phyloP scores from a whole-genome alignment of 2,329 filamentous ascomycete species.

The Thielaviopsis punctulata region DNA sequence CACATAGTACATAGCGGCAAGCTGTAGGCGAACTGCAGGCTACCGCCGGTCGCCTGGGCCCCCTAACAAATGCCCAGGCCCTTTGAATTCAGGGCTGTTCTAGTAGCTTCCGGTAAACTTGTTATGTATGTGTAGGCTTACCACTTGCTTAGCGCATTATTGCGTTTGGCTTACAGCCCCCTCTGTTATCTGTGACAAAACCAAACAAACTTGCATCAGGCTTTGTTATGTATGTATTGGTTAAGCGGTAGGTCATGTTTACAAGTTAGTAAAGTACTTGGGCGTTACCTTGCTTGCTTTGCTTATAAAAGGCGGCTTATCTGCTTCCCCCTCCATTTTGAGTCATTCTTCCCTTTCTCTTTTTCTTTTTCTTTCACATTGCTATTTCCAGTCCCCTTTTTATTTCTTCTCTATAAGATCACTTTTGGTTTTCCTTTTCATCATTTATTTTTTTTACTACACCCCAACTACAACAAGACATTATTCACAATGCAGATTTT shows the following conservation, averaged over 20 bases:
- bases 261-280: too few relatives aligned
- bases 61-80: neutral
- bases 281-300: constrained; percentile 14
- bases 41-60: neutral
- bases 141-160: too few relatives aligned
- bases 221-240: too few relatives aligned
- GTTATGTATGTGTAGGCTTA: too few relatives aligned
- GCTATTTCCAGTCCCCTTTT: constrained; percentile 11
- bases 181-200: neutral
- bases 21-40: neutral
- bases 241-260: too few relatives aligned
- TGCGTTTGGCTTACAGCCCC: neutral
- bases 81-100: neutral
- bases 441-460: constrained; percentile 7
- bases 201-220: neutral
- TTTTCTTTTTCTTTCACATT: too few relatives aligned
- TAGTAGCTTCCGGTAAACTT: neutral
- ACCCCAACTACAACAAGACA: constrained; percentile 9
- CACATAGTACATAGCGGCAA: too few relatives aligned
- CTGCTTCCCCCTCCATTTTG: constrained; percentile 18
- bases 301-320: constrained; percentile 8
- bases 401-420: constrained; percentile 4
- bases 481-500: constrained; percentile 70
- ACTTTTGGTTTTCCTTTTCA: constrained; percentile 2
- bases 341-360: constrained; percentile 14